Evolutionary conservation across 2,329 filamentous ascomycete genomes (phyloP).

Genomic region (Allantophomopsis lycopodina): DNA sequence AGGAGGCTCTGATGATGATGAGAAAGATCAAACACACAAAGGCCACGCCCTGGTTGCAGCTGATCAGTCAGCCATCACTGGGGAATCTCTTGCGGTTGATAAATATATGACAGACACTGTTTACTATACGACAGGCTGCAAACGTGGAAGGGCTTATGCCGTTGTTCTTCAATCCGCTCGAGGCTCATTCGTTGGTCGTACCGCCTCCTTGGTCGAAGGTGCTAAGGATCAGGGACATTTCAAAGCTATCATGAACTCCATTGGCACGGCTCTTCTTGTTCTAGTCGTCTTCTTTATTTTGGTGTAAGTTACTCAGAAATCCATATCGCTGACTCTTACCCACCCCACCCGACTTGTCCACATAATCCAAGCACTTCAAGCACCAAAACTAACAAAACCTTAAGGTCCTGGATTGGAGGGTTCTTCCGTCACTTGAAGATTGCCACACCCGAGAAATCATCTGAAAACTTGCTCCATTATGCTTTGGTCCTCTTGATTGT

Average conservation of each 20-base stretch:
- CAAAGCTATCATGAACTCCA: conserved; percentile 76
- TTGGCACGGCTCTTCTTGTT: conserved; percentile 59
- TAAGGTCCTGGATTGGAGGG: conserved; percentile 55
- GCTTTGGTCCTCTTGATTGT: conserved; percentile 61
- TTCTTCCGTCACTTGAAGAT: conserved; percentile 62
- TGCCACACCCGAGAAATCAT: conserved; percentile 39
- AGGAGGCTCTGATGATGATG: conserved; percentile 35
- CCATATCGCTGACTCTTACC: too few species aligned
- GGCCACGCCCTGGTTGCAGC: conserved; percentile 56
- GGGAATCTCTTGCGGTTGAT: conserved; percentile 64
- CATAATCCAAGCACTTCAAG: too few species aligned
- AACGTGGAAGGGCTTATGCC: conserved; percentile 64
- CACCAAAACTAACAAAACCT: too few species aligned
- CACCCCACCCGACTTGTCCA: too few species aligned
- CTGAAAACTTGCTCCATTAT: conserved; percentile 53
- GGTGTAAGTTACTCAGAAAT: conserved; percentile 15
- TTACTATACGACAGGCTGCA: conserved; percentile 73
- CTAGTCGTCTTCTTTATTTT: conserved; percentile 69
- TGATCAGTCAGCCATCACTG: conserved; percentile 71
- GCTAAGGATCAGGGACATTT: conserved; percentile 67
- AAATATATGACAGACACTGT: conserved; percentile 65
- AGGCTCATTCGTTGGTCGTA: conserved; percentile 66
- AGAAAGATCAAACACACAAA: conserved; percentile 38
- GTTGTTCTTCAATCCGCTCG: conserved; percentile 54
- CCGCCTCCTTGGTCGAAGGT: conserved; percentile 59